These are phyloP conservation scores for Aquilaria agallochum DNA, from an alignment of 441 rosid genomes.

Conservation along the genomic window DNA sequence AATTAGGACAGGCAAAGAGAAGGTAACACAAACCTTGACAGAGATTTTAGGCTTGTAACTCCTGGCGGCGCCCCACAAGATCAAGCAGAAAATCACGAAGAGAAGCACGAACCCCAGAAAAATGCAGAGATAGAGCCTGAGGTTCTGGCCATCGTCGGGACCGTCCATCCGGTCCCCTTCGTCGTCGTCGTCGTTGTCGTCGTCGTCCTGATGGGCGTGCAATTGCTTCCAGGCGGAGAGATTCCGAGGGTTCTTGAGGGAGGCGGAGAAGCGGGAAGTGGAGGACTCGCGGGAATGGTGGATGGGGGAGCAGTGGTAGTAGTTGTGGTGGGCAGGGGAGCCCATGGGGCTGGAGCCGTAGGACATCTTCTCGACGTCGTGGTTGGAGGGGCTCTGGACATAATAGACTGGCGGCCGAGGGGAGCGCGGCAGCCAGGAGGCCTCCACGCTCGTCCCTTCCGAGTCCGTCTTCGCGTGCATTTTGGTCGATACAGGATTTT, in stretches of 20 bases:
- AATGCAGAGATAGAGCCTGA: slow-evolving; percentile 59
- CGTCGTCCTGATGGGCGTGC: slow-evolving; percentile 26
- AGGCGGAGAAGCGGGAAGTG: slow-evolving; percentile 73
- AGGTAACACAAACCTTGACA: slow-evolving; percentile 46
- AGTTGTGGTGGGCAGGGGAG: slow-evolving; percentile 71
- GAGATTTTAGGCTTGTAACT: slow-evolving; percentile 61
- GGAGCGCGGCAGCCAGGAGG: slow-evolving; percentile 51
- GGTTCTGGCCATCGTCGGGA: slow-evolving; percentile 22
- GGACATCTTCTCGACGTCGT: slow-evolving; percentile 89
- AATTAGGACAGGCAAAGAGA: background rate
- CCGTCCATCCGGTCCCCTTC: slow-evolving; percentile 27
- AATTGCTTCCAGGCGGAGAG: slow-evolving; percentile 57
- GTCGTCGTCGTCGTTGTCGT: slow-evolving; percentile 27
- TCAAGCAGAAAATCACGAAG: slow-evolving; percentile 60
- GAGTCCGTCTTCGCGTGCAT: slow-evolving; percentile 90
- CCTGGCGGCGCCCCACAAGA: slow-evolving; percentile 80
- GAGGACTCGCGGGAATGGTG: slow-evolving; percentile 96
- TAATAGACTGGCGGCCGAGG: slow-evolving; percentile 70
- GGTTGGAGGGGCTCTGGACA: slow-evolving; percentile 89
- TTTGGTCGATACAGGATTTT: background rate
- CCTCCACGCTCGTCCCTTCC: slow-evolving; percentile 74
- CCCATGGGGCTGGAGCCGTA: slow-evolving; percentile 71
- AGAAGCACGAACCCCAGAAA: slow-evolving; percentile 47
- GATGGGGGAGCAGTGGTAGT: slow-evolving; percentile 79
- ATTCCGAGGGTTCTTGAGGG: slow-evolving; percentile 50